Evolutionary conservation across 768 basidiomycete genomes (phyloP).

Genomic region (Ramaria sp.): DNA sequence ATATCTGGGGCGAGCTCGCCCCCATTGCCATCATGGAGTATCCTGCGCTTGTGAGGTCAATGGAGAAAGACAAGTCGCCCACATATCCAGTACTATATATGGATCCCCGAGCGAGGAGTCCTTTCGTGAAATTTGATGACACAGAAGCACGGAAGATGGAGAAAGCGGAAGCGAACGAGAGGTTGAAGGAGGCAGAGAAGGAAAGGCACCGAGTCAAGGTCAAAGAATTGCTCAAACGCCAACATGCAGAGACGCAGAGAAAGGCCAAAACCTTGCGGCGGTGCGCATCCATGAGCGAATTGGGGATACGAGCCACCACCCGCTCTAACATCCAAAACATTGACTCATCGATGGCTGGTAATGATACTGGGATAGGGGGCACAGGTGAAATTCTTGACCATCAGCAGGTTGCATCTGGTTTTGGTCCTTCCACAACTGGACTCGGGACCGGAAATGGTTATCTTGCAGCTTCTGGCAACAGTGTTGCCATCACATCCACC

Average conservation of each 20-base stretch:
- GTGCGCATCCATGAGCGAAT: constrained; percentile 64
- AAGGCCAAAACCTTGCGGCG: constrained; percentile 51
- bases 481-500: constrained; percentile 83
- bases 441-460: constrained; percentile 36
- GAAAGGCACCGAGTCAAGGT: constrained; percentile 21
- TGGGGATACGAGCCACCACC: constrained; percentile 30
- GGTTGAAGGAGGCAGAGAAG: constrained; percentile 29
- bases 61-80: constrained; percentile 35
- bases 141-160: constrained; percentile 61
- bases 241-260: constrained; percentile 20
- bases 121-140: constrained; percentile 68
- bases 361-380: constrained; percentile 19
- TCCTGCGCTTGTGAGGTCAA: constrained; percentile 39
- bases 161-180: constrained; percentile 33
- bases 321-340: constrained; percentile 39
- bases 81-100: constrained; percentile 82
- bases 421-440: constrained; percentile 1
- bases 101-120: constrained; percentile 61
- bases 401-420: constrained; percentile 34
- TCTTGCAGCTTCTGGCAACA: constrained; percentile 91
- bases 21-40: constrained; percentile 84
- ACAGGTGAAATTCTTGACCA: constrained; percentile 36
- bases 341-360: constrained; percentile 27
- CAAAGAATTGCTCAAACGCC: constrained; percentile 19
- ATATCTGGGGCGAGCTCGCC: constrained; percentile 71